Percentiles rank a stretch among this genome's conserved stretches.
Conservation (phyloP, 2,329 filamentous ascomycete species). For the Trichoderma oligosporum region DNA sequence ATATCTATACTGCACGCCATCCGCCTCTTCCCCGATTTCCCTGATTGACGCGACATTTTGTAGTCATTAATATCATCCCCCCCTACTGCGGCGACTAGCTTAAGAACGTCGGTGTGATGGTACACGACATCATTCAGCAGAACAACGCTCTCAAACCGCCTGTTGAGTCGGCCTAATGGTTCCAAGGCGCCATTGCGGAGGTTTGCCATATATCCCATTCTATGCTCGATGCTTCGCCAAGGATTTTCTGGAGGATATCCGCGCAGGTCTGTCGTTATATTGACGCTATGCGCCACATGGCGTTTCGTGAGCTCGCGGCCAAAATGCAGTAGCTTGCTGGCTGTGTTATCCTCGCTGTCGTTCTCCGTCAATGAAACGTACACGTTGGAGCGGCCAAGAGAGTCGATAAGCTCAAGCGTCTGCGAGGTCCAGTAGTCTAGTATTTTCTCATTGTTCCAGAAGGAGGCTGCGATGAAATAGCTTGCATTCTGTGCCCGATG, state of each 20-base stretch:
- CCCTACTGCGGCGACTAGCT: conserved; percentile 17
- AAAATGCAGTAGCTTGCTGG: conserved; percentile 20
- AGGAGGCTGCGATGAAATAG: conserved; percentile 20
- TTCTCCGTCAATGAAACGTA: conserved; percentile 20
- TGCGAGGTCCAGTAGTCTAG: conserved; percentile 17
- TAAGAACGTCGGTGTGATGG: conserved; percentile 20
- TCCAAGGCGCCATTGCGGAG: conserved; percentile 20
- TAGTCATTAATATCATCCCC: conserved; percentile 13
- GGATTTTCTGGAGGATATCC: conserved; percentile 17
- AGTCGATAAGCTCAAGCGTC: conserved; percentile 19
- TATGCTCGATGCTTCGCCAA: conserved; percentile 16
- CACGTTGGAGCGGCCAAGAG: conserved; percentile 16
- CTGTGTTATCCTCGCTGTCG: conserved; percentile 19
- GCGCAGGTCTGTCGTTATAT: conserved; percentile 18
- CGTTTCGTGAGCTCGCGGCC: conserved; percentile 17
- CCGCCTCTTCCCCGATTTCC: conserved; percentile 5
- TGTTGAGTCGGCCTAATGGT: conserved; percentile 8
- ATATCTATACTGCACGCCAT: conserved; percentile 21
- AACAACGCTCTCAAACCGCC: conserved; percentile 20
- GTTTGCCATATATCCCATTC: conserved; percentile 21
- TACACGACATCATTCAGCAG: conserved; percentile 19
- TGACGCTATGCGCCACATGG: conserved; percentile 17
- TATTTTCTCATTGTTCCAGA: conserved; percentile 18
- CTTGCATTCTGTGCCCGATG: conserved; percentile 17
- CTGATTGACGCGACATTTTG: background rate